These are phyloP conservation scores for Sporothrix schenckii DNA, from an alignment of 2,329 filamentous ascomycete species.

Conservation along the genomic window DNA sequence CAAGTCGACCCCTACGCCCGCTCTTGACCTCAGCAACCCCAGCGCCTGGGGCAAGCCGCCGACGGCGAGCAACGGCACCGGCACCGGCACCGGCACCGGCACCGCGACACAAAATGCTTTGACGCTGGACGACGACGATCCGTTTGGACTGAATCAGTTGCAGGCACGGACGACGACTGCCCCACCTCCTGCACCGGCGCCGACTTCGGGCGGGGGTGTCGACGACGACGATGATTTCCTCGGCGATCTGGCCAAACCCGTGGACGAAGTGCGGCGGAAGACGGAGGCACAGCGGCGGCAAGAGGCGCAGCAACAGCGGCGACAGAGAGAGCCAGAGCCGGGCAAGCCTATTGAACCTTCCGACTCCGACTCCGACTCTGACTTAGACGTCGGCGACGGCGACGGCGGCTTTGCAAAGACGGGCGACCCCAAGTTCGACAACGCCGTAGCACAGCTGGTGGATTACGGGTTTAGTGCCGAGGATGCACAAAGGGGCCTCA, in stretches of 20 bases:
- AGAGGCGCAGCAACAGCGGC: conserved; percentile 41
- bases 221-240: conserved; percentile 68
- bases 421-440: conserved; percentile 68
- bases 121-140: conserved; percentile 74
- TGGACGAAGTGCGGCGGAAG: conserved; percentile 63
- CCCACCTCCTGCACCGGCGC: conserved; percentile 39
- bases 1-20: conserved; percentile 51
- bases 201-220: conserved; percentile 32
- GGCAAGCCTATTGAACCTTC: conserved; percentile 60
- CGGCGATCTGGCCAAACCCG: conserved; percentile 65
- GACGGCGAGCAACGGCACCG: conserved; percentile 30
- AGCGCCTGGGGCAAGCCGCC: conserved; percentile 54
- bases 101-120: conserved; percentile 49
- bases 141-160: conserved; percentile 76
- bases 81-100: conserved; percentile 34
- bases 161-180: conserved; percentile 46
- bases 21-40: conserved; percentile 57
- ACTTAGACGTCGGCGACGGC: conserved; percentile 40
- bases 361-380: conserved; percentile 53
- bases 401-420: conserved; percentile 38
- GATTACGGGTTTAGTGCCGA: conserved; percentile 93
- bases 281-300: conserved; percentile 41
- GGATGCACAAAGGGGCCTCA: conserved; percentile 77
- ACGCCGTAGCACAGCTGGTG: conserved; percentile 81
- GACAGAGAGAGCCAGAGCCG: conserved; percentile 51